These are phyloP conservation scores for Hymenoscyphus linearis DNA, from an alignment of 2,329 filamentous ascomycete species.

Conservation along the genomic window DNA sequence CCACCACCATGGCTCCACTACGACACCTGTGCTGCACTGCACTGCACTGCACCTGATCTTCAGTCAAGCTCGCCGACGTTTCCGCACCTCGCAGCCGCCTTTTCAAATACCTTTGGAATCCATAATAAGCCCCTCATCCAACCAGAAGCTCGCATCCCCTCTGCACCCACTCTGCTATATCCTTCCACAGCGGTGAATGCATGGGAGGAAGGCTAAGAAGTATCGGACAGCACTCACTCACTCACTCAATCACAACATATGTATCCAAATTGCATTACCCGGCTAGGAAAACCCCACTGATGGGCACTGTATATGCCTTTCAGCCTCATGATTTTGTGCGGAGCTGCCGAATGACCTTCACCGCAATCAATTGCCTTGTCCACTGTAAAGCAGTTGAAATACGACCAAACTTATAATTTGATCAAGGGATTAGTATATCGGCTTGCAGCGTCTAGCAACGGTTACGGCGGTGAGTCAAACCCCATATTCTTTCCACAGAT, in stretches of 20 bases:
- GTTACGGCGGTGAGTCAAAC: background rate
- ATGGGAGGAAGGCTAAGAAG: background rate
- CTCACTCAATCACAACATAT: too few relatives aligned
- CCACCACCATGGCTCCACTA: background rate
- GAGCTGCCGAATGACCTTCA: background rate
- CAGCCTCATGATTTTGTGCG: background rate
- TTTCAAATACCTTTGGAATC: constrained; percentile 3
- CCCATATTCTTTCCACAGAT: background rate
- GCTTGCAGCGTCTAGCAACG: background rate
- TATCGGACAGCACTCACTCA: background rate
- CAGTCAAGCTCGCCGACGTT: background rate
- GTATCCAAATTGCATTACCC: background rate
- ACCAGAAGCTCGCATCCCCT: background rate
- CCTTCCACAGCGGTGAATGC: constrained; percentile 2
- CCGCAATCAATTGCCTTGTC: background rate
- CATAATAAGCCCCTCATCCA: constrained; percentile 1
- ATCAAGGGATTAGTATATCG: background rate
- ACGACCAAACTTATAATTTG: background rate
- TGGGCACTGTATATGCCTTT: background rate
- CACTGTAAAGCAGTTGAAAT: background rate
- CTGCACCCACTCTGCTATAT: background rate
- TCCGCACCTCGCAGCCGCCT: constrained; percentile 1
- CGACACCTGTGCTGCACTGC: background rate
- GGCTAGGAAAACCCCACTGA: background rate
- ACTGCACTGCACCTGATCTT: background rate